Base-by-base conservation (phyloP, 371 early-diverging fungal genomes). In the Umbelopsis sp. region DNA sequence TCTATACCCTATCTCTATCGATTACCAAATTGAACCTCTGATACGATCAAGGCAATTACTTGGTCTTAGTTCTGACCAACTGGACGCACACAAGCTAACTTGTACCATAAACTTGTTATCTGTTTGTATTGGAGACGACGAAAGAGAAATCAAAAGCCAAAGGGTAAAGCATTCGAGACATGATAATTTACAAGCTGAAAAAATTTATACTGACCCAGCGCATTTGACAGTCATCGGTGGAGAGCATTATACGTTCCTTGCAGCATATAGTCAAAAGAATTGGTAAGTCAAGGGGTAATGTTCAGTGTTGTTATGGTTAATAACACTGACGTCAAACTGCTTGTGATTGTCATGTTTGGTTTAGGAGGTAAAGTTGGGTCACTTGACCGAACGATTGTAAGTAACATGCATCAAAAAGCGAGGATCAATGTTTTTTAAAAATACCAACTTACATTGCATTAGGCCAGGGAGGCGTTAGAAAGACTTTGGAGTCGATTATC, bases 401-500 rank as follows among this genome's bases (percentile, higher is more conserved):
- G 70, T 65, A 57, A 35, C 57, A 35, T 45, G 14, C 48, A 63
- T 50, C 66, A 1, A 18, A 14, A 68, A 18, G 9, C n/a, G 48
- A 41, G 35, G 6, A 44, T 41, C 46, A 57, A n/a, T 44, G 7
- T 16, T 41, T 41, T 37, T 50, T 6, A 57, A 8, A 18, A 9
- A 10, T 32, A 57, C 5, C 5, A 57, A 35, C 35, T 6, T 65
- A 32, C 22, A 29, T 41, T 41, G 12, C 41, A 63, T 18, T 69
- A 80, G 81, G 82, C 80, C 45, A 77, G 72, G 53, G 83, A 79
- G 70, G 73, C 69, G 20, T 65, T 78, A 44, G 80, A 80, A 48
- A 63, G 83, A 37, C 65, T 80, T 1, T 82, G 80, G 79, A 72
- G 68, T 50, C 62, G 80, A 25, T 44, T 82, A 38, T 72, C 74